Base-by-base conservation (phyloP, 768 basidiomycete genomes). In the Russula earlei region DNA sequence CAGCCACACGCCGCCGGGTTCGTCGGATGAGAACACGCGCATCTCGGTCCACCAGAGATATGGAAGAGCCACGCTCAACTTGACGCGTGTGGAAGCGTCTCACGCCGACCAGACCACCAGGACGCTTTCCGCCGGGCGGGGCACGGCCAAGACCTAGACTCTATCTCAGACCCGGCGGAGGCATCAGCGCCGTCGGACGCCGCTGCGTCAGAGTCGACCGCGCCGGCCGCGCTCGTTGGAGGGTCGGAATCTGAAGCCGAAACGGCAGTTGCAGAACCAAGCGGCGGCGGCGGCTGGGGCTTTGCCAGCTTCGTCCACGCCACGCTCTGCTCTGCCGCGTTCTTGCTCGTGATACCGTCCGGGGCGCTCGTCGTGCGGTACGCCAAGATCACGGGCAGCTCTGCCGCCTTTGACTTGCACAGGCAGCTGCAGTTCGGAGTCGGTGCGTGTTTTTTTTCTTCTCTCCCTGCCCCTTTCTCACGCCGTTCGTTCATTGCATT, bases 331-430 rank as follows among this genome's bases (percentile, higher is more conserved):
- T 65, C 75, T 0, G 67, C 73, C 33, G 83, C 80, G 1, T 82
- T 81, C 64, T 67, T 84, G 46, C 67, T 83, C 48, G 61, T 84
- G 17, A 72, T 85, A 9, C 83, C 83, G 4, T 55, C 78, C 29
- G 82, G 83, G n/a, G 74, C 72, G 11, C 68, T 84, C 58, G 67
- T 81, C 41, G 77, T 78, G 25, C 74, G 82, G 56, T 82, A 76
- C 60, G 64, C 73, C 75, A 59, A 77, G 71, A 24, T 68, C 66
- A 37, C 69, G 63, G 74, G 80, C 65, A 65, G 74, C 67, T 42
- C 57, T 50, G 60, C 72, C 67, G 3, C 83, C 80, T 62, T 76
- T 69, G 67, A 56, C 22, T 72, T 38, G 71, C 80, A 57, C 81
- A 83, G 58, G 62, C 79, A 45, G 53, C 75, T 50, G 42, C 58